Percentiles rank a stretch among this genome's conserved stretches.
phyloP scores from a whole-genome alignment of 345 rosid genomes.

The Jatropha curcas region DNA sequence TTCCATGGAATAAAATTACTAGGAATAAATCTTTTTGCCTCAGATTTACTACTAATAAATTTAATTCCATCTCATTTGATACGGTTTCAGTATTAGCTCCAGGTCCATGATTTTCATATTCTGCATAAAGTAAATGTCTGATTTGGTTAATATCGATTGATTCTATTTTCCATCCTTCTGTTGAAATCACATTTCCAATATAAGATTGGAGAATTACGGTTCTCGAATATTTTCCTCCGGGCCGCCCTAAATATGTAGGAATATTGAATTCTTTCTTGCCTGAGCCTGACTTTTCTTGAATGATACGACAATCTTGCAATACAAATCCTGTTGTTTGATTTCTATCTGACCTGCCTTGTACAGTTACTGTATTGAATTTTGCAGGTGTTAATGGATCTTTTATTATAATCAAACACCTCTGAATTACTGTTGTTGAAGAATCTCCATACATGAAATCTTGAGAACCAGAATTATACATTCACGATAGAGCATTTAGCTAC shows the following conservation, averaged over 20 bases:
- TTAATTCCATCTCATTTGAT: neutral
- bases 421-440: conserved; percentile 1
- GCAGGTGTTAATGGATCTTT: neutral
- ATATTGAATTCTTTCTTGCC: neutral
- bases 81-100: conserved; percentile 9
- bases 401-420: neutral
- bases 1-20: conserved; percentile 13
- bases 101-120: conserved; percentile 17
- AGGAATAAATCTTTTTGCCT: neutral
- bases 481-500: neutral
- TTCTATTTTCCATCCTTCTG: conserved; percentile 17
- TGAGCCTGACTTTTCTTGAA: neutral
- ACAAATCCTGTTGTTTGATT: conserved; percentile 19
- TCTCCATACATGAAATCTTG: neutral
- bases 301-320: conserved; percentile 12
- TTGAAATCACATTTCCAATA: conserved; percentile 1
- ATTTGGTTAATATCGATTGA: neutral
- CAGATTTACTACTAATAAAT: neutral
- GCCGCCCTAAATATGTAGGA: conserved; percentile 10
- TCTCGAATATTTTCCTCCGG: conserved; percentile 6
- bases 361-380: neutral
- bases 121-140: neutral
- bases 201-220: conserved; percentile 1
- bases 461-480: neutral
- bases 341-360: conserved; percentile 13